Evolutionary conservation across 23 red algal species (phyloP), one percentile per base, ranked within the genome.

Genomic region (Gracilaria domingensis): DNA sequence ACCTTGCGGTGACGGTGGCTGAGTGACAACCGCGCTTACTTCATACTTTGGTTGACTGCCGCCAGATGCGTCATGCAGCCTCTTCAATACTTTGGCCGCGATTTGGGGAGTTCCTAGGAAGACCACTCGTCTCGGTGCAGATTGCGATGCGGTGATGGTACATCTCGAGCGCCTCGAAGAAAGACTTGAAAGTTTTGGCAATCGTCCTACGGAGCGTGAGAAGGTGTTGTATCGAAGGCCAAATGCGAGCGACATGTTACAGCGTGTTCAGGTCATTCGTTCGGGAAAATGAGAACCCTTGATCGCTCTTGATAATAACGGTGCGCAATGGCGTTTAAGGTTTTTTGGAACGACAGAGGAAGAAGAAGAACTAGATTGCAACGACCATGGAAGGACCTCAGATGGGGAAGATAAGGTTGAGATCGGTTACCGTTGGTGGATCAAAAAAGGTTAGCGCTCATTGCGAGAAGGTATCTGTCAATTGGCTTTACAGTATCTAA

Each of bases 61-160:
- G 16, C 35, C 44, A 21, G 91, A 64, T 26, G 91, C 82, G 57
- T 35, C 32, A n/a, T 45, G 35, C 8, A 94, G 57, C 59, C 21
- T 82, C 39, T 86, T 69, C 42, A 98, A 71, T 12, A 91, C 81
- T 11, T 66, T 42, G 9, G 91, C 91, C 4, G 96, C 91, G 57
- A 94, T 79, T 18, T 49, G 69, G 23, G 96, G 96, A 5, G 96
- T 95, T 48, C 96, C 96, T 24, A 98, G 54, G 53, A 98, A 98
- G 62, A 96, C 88, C 28, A 96, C 88, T 25, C 91, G 91, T 44
- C 76, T 84, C 7, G 48, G 49, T 11, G 69, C 32, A 11, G 47
- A 12, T 61, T 42, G 83, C 16, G 83, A 28, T 39, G 76, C 76
- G 3, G 24, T 44, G 33, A 40, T 73, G 35, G 28, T 40, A 14